A percentile compares a stretch with the other conserved stretches of the same genome.
Conservation (phyloP, 2,329 filamentous ascomycete species). For the Didymella lethalis region DNA sequence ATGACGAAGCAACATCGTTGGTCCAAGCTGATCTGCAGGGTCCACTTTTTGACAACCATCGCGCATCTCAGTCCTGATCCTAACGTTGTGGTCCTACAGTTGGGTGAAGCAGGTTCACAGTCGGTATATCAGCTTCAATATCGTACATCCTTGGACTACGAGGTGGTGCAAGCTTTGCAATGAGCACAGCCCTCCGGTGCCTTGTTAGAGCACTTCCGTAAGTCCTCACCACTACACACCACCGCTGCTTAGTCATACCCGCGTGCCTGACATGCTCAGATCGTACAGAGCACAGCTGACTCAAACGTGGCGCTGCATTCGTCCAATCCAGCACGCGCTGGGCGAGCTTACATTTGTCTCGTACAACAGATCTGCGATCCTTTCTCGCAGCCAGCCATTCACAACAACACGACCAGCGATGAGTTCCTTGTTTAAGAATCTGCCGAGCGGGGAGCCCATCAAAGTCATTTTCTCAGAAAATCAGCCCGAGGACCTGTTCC, state of each 20-base stretch:
- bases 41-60: conserved; percentile 4
- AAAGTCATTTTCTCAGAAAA: conserved; percentile 39
- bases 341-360: conserved; percentile 3
- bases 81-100: not conserved
- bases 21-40: conserved; percentile 17
- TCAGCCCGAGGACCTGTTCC: conserved; percentile 39
- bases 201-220: conserved; percentile 35
- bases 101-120: not conserved
- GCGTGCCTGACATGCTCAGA: conserved; percentile 32
- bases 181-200: conserved; percentile 20
- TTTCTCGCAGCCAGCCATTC: not conserved
- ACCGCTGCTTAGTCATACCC: conserved; percentile 28
- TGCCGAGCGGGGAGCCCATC: not conserved
- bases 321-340: conserved; percentile 10
- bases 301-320: not conserved
- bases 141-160: not conserved
- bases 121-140: not conserved
- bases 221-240: conserved; percentile 30
- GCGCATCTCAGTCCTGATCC: conserved; percentile 4
- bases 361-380: conserved; percentile 16
- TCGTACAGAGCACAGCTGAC: conserved; percentile 22
- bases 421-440: not conserved
- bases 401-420: conserved; percentile 8
- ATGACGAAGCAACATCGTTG: conserved; percentile 18
- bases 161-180: conserved; percentile 1